These are phyloP conservation scores for Amanita rubescens DNA, from an alignment of 768 basidiomycete species.

Conservation along the genomic window DNA sequence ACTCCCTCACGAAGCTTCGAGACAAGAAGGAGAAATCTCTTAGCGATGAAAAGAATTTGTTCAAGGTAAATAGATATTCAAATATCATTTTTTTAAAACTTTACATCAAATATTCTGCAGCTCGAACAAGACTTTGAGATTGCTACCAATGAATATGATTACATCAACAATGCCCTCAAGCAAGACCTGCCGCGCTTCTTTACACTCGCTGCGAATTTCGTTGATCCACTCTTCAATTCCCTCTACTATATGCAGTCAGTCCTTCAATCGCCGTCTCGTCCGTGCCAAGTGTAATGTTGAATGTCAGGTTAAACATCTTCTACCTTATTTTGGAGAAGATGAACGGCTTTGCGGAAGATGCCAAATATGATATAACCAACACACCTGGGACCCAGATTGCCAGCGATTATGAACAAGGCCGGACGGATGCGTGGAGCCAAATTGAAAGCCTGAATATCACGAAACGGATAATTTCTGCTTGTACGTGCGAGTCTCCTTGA, in stretches of 20 bases:
- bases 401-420: slow-evolving; percentile 67
- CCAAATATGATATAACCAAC: slow-evolving; percentile 68
- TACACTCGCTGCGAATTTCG: slow-evolving; percentile 78
- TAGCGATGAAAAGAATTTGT: slow-evolving; percentile 93
- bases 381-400: slow-evolving; percentile 63
- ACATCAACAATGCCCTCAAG: slow-evolving; percentile 86
- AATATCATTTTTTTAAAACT: slow-evolving; percentile 11
- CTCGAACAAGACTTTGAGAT: slow-evolving; percentile 95
- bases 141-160: slow-evolving; percentile 89
- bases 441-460: slow-evolving; percentile 78
- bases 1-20: slow-evolving; percentile 87
- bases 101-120: slow-evolving; percentile 29
- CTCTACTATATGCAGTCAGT: slow-evolving; percentile 99
- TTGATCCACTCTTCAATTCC: slow-evolving; percentile 96
- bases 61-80: slow-evolving; percentile 65
- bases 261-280: slow-evolving; percentile 2
- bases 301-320: slow-evolving; percentile 76
- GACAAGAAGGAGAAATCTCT: slow-evolving; percentile 99
- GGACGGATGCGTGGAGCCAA: slow-evolving; percentile 74
- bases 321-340: slow-evolving; percentile 94
- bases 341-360: slow-evolving; percentile 73
- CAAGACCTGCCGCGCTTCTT: slow-evolving; percentile 92
- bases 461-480: slow-evolving; percentile 79
- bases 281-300: slow-evolving; percentile 3
- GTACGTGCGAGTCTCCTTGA: slow-evolving; percentile 38